These are phyloP conservation scores for Gilbertella persicaria DNA, from an alignment of 371 early-diverging fungal species.

Conservation along the genomic window DNA sequence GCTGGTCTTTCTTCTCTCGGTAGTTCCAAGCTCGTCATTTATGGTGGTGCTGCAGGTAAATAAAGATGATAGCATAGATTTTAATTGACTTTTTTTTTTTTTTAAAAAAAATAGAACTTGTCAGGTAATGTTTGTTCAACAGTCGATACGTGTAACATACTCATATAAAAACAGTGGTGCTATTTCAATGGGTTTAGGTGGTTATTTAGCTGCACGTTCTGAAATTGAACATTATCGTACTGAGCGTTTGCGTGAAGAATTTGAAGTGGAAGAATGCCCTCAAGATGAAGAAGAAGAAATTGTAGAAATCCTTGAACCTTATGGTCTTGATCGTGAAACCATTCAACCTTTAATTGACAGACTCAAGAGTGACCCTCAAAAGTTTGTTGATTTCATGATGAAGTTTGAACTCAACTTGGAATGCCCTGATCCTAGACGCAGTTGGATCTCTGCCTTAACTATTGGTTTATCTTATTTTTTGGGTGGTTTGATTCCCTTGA, in stretches of 20 bases:
- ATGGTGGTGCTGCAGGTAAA: constrained; percentile 70
- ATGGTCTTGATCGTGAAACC: constrained; percentile 57
- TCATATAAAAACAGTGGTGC: constrained; percentile 33
- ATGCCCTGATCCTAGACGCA: constrained; percentile 59
- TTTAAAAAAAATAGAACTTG: too few relatives aligned
- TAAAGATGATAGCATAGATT: not conserved
- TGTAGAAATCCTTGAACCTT: constrained; percentile 61
- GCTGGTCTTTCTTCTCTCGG: constrained; percentile 71
- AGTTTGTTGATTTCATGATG: constrained; percentile 81
- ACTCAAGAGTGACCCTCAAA: constrained; percentile 55
- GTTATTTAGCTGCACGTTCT: constrained; percentile 65
- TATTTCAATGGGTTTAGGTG: constrained; percentile 66
- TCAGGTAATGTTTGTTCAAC: constrained; percentile 29
- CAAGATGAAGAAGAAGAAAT: constrained; percentile 70
- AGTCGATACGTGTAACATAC: not conserved
- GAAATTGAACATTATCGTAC: constrained; percentile 74
- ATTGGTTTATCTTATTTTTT: constrained; percentile 71
- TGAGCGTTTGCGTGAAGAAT: constrained; percentile 58
- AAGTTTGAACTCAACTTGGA: constrained; percentile 71
- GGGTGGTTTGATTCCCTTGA: constrained; percentile 70
- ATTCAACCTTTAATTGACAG: constrained; percentile 65
- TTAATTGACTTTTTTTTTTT: not conserved
- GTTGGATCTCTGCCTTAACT: constrained; percentile 69
- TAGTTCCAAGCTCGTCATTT: constrained; percentile 61
- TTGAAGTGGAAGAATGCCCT: constrained; percentile 60